These are phyloP conservation scores for Citrus reticulata DNA, from an alignment of 345 rosid genomes.

Conservation along the genomic window DNA sequence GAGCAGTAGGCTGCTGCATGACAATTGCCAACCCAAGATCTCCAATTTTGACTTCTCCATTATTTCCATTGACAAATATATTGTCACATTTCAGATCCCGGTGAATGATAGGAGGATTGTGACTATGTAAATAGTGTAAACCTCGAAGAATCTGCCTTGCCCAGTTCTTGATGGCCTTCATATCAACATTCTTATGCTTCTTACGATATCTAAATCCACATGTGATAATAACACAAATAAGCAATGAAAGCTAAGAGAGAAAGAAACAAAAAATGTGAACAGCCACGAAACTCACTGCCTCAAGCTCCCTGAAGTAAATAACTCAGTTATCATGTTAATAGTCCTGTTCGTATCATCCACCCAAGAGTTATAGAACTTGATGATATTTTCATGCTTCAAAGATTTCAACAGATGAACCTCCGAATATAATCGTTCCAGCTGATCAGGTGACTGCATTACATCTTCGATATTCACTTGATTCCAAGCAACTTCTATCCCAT, in stretches of 20 bases:
- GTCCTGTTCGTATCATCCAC: constrained; percentile 80
- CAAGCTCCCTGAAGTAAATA: constrained; percentile 89
- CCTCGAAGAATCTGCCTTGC: constrained; percentile 78
- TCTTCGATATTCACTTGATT: constrained; percentile 76
- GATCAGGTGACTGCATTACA: constrained; percentile 68
- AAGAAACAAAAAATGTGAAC: not conserved
- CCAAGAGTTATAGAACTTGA: constrained; percentile 79
- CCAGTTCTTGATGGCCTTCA: constrained; percentile 84
- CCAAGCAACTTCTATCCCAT: constrained; percentile 97
- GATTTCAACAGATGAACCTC: constrained; percentile 85
- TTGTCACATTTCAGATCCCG: constrained; percentile 91
- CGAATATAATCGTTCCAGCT: constrained; percentile 70
- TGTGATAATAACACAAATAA: not conserved
- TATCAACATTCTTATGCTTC: constrained; percentile 69
- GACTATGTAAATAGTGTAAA: constrained; percentile 60
- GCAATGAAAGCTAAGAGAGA: constrained; percentile 6
- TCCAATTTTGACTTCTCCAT: constrained; percentile 82
- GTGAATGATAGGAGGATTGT: constrained; percentile 68
- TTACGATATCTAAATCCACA: constrained; percentile 47
- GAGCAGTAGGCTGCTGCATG: constrained; percentile 76
- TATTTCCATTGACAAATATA: constrained; percentile 78
- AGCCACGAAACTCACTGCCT: constrained; percentile 55
- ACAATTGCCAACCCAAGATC: constrained; percentile 87
- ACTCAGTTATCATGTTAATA: constrained; percentile 93
- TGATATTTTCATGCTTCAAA: constrained; percentile 72